Conservation (phyloP, 1,139 yeast species). For the Magnusiomyces paraingens region DNA sequence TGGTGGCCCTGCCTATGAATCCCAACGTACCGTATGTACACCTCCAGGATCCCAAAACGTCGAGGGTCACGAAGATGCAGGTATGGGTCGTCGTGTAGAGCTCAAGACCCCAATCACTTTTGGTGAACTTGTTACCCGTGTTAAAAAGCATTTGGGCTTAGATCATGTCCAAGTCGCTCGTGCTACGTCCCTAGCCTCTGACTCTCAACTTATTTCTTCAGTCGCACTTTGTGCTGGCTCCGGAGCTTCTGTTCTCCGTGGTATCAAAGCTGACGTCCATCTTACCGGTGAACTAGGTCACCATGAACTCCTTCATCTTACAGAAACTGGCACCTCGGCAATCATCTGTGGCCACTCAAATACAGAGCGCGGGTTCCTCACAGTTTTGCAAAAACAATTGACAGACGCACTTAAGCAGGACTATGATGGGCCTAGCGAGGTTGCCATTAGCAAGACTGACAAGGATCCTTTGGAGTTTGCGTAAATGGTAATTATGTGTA, state of each 20-base stretch:
- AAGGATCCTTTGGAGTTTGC: slow-evolving; percentile 47
- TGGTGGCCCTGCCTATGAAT: slow-evolving; percentile 18
- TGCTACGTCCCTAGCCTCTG: slow-evolving; percentile 28
- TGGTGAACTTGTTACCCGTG: slow-evolving; percentile 41
- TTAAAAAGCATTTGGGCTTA: slow-evolving; percentile 52
- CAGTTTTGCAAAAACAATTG: slow-evolving; percentile 46
- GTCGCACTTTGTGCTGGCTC: slow-evolving; percentile 97
- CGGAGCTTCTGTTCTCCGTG: slow-evolving; percentile 64
- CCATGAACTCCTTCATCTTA: slow-evolving; percentile 71
- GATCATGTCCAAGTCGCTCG: slow-evolving; percentile 60
- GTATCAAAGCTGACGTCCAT: slow-evolving; percentile 65
- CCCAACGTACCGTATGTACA: slow-evolving; percentile 1
- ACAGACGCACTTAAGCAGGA: slow-evolving; percentile 35
- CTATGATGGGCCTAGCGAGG: slow-evolving; percentile 34
- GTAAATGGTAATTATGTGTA: slow-evolving; percentile 18
- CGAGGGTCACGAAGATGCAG: slow-evolving; percentile 48
- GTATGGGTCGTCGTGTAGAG: slow-evolving; percentile 73
- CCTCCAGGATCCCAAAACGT: slow-evolving; percentile 17
- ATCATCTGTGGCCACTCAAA: slow-evolving; percentile 83
- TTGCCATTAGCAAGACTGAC: slow-evolving; percentile 48
- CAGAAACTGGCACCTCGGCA: slow-evolving; percentile 68
- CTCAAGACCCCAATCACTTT: slow-evolving; percentile 44
- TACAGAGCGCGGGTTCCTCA: slow-evolving; percentile 81
- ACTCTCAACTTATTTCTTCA: slow-evolving; percentile 22
- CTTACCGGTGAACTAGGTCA: slow-evolving; percentile 93